Evolutionary conservation across 495 filamentous ascomycete genomes (phyloP).

Genomic region (Evansstolkia leycettana): DNA sequence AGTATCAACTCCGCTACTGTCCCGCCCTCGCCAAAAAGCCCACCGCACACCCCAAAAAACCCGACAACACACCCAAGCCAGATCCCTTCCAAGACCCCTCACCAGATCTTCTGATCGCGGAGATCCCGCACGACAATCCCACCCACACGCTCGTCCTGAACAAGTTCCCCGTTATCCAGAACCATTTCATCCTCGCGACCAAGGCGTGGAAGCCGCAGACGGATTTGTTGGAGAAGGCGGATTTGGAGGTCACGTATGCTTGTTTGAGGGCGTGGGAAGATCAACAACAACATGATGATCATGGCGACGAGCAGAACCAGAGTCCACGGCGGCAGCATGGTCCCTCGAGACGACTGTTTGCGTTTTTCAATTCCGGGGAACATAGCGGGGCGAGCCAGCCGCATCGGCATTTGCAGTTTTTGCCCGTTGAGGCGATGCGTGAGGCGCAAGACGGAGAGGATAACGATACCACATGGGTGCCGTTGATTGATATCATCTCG

Average conservation of each 20-base stretch:
- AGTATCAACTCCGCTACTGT: constrained; percentile 74
- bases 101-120: constrained; percentile 46
- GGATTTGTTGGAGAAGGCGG: constrained; percentile 49
- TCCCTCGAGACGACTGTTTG: constrained; percentile 41
- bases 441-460: constrained; percentile 17
- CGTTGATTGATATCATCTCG: constrained; percentile 40
- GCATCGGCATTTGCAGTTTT: constrained; percentile 68
- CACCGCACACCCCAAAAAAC: constrained; percentile 24
- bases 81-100: constrained; percentile 65
- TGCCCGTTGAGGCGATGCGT: constrained; percentile 58
- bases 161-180: constrained; percentile 67
- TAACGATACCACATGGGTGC: constrained; percentile 21
- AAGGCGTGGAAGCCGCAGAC: constrained; percentile 54
- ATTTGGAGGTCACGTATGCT: constrained; percentile 51
- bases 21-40: constrained; percentile 67
- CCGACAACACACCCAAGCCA: constrained; percentile 30
- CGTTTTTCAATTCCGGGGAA: constrained; percentile 73
- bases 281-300: constrained; percentile 6
- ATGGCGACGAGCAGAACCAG: not conserved
- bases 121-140: constrained; percentile 35
- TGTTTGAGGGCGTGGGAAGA: constrained; percentile 52
- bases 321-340: constrained; percentile 1
- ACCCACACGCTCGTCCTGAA: constrained; percentile 63
- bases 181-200: constrained; percentile 74
- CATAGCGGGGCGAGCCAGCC: constrained; percentile 71